These are phyloP conservation scores for Phytophthora cactorum DNA, from an alignment of 352 stramenopile species.

Conservation along the genomic window DNA sequence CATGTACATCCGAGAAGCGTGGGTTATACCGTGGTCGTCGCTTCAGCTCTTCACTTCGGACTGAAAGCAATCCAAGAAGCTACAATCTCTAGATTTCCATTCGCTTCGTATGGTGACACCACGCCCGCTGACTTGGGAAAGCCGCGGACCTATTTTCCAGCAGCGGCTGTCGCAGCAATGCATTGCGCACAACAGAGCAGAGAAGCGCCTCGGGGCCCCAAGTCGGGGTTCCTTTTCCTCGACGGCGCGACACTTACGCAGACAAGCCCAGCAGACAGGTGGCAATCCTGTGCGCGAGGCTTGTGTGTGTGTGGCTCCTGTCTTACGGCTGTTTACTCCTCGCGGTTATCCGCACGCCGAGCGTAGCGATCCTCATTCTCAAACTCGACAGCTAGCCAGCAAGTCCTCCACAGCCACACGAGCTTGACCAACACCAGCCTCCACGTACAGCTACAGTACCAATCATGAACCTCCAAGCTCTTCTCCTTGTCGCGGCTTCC, in stretches of 20 bases:
- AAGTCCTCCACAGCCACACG: not conserved
- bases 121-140: conserved; percentile 21
- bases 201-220: conserved; percentile 19
- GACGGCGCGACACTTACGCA: conserved; percentile 2
- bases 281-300: not conserved
- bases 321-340: conserved; percentile 12
- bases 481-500: conserved; percentile 20
- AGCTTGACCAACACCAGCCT: not conserved
- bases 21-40: not conserved
- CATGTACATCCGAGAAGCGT: no score
- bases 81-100: not conserved
- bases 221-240: conserved; percentile 9
- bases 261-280: no score
- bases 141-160: conserved; percentile 30
- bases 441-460: no score
- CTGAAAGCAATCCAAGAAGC: not conserved
- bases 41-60: not conserved
- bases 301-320: no score
- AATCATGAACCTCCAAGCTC: conserved; percentile 25
- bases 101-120: conserved; percentile 1
- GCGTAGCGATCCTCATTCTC: not conserved
- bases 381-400: not conserved
- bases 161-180: conserved; percentile 26
- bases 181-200: conserved; percentile 9
- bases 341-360: not conserved